Base-by-base conservation (phyloP, 495 filamentous ascomycete species). In the Penicillium canescens region DNA sequence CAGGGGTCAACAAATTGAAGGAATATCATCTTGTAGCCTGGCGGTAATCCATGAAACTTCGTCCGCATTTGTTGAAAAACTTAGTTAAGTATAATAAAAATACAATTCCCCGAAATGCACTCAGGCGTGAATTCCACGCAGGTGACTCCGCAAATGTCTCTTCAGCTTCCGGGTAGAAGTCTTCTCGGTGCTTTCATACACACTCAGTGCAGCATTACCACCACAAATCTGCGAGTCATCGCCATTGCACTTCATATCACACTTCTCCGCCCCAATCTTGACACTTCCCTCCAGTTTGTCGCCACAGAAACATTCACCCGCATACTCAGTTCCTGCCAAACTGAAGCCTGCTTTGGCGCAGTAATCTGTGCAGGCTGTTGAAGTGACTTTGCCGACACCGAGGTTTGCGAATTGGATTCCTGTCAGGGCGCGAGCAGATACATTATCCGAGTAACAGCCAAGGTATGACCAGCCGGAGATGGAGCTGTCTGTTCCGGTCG, bases 401-500 rank as follows among this genome's bases (percentile, higher is more conserved):
- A 52, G 40, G n/a, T 52, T 14, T 3, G 42, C 50, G 16, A 53
- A 45, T 40, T 46, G 20, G 16, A 45, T 16, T 1, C 50, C 50
- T 16, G 34, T 53, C 34, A 53, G 21, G 18, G 34, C 50, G n/a
- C 57, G 54, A 11, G 41, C 20, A 33, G 40, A 38, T 8, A 54
- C 13, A 26, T 44, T 52, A 33, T 63, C 46, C 21, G 78, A 82
- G 43, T 73, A 72, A 37, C 74, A 77, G 56, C 79, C 76, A 10
- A 79, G 76, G 9, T 80, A 78, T 41, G 79, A 83, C 73, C 82
- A 86, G 65, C 46, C 35, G 13, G 52, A 23, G 13, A 33, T 42
- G 13, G 38, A 35, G 41, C 40, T 45, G 6, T 52, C 50, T 9
- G 28, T 31, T 7, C 43, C 24, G 8, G 10, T n/a, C 2, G 24